Percentiles rank a stretch among this genome's conserved stretches.
phyloP scores from a whole-genome alignment of 2,329 filamentous ascomycete species.

The Xylaria hypoxylon region DNA sequence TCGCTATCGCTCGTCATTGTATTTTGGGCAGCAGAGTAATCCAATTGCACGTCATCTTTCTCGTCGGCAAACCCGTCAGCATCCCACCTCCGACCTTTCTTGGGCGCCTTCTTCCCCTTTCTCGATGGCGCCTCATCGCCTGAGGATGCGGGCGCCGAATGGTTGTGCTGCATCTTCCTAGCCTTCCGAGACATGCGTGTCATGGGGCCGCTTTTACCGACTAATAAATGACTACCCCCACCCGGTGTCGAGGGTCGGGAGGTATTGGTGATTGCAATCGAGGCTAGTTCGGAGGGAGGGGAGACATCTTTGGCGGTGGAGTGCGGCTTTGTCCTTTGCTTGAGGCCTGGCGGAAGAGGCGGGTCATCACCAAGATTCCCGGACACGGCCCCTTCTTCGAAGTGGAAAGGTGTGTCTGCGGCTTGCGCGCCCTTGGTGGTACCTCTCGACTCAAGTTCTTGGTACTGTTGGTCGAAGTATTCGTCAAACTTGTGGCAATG shows the following conservation, averaged over 20 bases:
- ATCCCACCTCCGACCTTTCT: constrained; percentile 93
- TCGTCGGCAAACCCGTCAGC: constrained; percentile 89
- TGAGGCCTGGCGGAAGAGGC: constrained; percentile 56
- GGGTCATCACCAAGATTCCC: constrained; percentile 55
- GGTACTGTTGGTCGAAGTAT: constrained; percentile 94
- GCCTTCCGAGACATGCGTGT: constrained; percentile 84
- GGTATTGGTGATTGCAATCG: constrained; percentile 75
- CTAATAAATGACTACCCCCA: constrained; percentile 72
- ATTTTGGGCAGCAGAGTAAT: constrained; percentile 80
- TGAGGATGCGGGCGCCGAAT: constrained; percentile 76
- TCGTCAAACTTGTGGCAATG: constrained; percentile 85
- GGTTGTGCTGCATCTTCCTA: constrained; percentile 75
- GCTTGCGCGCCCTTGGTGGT: constrained; percentile 46
- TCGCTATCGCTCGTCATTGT: constrained; percentile 65
- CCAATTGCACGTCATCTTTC: constrained; percentile 80
- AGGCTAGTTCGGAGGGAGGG: constrained; percentile 75
- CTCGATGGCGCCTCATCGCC: constrained; percentile 79
- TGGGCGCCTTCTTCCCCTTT: constrained; percentile 72
- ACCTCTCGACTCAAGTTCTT: constrained; percentile 75
- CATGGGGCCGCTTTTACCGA: constrained; percentile 79
- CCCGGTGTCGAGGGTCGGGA: constrained; percentile 83
- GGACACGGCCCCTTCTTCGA: constrained; percentile 53
- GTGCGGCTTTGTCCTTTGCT: constrained; percentile 55
- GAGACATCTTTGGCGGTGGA: constrained; percentile 52
- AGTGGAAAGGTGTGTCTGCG: constrained; percentile 47